phyloP scores from a whole-genome alignment of 495 filamentous ascomycete species.

The Penicillium angulare region DNA sequence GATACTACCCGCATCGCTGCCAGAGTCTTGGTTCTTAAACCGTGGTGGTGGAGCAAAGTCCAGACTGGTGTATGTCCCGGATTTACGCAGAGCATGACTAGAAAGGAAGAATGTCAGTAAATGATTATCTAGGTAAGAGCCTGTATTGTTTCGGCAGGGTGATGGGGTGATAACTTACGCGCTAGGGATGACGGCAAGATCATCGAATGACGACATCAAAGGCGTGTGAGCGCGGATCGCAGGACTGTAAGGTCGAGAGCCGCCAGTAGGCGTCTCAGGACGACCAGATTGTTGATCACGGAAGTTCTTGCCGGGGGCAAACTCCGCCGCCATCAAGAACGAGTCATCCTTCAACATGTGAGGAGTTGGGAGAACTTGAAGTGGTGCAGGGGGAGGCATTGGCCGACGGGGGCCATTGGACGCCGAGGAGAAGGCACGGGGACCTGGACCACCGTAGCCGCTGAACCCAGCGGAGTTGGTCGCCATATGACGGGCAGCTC shows the following conservation, averaged over 20 bases:
- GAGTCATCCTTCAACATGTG: slow-evolving; percentile 83
- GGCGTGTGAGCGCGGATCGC: slow-evolving; percentile 69
- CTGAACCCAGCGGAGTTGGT: slow-evolving; percentile 47
- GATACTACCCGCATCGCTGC: slow-evolving; percentile 86
- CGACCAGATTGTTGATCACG: slow-evolving; percentile 68
- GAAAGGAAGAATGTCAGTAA: slow-evolving; percentile 27
- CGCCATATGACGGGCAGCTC: slow-evolving; percentile 44
- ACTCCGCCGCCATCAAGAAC: slow-evolving; percentile 74
- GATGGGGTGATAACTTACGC: slow-evolving; percentile 63
- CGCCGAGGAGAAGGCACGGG: slow-evolving; percentile 68
- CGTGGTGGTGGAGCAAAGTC: slow-evolving; percentile 94
- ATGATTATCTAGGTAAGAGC: not conserved
- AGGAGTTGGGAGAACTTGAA: slow-evolving; percentile 79
- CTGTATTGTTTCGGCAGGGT: too few relatives aligned
- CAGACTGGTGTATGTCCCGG: slow-evolving; percentile 80
- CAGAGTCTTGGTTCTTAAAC: slow-evolving; percentile 68
- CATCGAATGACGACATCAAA: slow-evolving; percentile 79
- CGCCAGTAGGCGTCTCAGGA: slow-evolving; percentile 78
- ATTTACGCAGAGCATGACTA: slow-evolving; percentile 84
- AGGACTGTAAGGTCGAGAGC: slow-evolving; percentile 69
- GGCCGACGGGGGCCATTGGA: slow-evolving; percentile 58
- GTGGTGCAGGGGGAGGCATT: slow-evolving; percentile 69
- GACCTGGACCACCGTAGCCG: slow-evolving; percentile 45
- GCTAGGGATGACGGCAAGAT: slow-evolving; percentile 80
- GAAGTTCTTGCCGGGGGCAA: slow-evolving; percentile 75